phyloP scores from a whole-genome alignment of 306 rosid genomes.

The Lupinus albus region DNA sequence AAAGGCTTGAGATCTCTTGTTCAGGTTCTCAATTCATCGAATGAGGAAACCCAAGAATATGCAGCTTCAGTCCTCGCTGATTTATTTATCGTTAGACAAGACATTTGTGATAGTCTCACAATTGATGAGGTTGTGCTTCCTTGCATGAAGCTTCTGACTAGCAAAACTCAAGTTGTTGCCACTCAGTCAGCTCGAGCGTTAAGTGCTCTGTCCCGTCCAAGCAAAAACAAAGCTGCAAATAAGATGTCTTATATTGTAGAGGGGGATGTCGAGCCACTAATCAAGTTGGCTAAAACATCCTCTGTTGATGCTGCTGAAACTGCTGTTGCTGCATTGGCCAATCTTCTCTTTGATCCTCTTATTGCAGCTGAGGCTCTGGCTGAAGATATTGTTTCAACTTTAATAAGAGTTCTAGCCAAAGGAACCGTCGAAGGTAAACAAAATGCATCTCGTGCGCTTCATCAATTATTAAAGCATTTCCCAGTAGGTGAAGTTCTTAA shows the following conservation, averaged over 20 bases:
- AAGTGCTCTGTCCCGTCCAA: constrained; percentile 86
- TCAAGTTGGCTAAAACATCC: constrained; percentile 88
- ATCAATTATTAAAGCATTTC: constrained; percentile 83
- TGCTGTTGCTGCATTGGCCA: constrained; percentile 94
- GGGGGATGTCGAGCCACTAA: constrained; percentile 84
- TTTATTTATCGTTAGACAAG: constrained; percentile 82
- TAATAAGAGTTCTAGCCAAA: constrained; percentile 78
- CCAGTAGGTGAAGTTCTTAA: constrained; percentile 70
- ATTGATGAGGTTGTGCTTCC: constrained; percentile 85
- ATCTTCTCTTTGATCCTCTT: constrained; percentile 79
- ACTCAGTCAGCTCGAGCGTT: constrained; percentile 93
- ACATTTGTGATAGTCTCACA: constrained; percentile 84
- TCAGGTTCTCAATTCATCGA: constrained; percentile 78
- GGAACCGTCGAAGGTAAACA: constrained; percentile 82
- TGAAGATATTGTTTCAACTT: constrained; percentile 83
- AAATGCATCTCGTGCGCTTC: constrained; percentile 89
- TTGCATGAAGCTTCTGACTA: constrained; percentile 90
- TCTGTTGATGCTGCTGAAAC: constrained; percentile 86
- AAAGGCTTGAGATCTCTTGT: constrained; percentile 84
- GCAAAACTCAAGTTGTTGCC: constrained; percentile 85
- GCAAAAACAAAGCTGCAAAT: constrained; percentile 59
- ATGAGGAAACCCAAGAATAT: constrained; percentile 82
- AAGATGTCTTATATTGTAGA: constrained; percentile 72
- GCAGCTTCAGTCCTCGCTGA: constrained; percentile 95
- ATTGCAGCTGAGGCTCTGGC: constrained; percentile 81